Conservation (phyloP, 768 basidiomycete genomes). For the Hericium erinaceus region DNA sequence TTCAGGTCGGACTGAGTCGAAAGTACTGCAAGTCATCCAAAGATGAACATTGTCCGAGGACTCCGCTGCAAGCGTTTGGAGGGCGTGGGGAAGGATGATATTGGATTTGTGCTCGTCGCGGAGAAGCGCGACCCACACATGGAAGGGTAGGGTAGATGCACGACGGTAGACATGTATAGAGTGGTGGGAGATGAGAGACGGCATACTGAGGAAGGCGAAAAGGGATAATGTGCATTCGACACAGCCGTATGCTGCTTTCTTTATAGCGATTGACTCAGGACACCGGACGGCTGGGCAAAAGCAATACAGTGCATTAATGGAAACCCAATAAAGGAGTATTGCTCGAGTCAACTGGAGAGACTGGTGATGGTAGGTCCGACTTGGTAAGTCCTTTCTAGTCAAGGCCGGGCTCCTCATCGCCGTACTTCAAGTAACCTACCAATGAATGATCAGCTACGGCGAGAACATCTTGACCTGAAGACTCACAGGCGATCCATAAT, state of each 20-base stretch:
- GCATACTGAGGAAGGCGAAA: slow-evolving; percentile 2
- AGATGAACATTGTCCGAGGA: slow-evolving; percentile 1
- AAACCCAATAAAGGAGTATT: too few species aligned
- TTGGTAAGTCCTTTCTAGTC: too few species aligned
- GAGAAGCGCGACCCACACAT: slow-evolving; percentile 29
- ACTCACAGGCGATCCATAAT: too few species aligned
- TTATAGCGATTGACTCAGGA: not conserved
- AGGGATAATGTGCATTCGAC: not conserved
- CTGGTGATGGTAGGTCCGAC: too few species aligned
- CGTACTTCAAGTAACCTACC: too few species aligned
- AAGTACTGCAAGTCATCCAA: slow-evolving; percentile 24
- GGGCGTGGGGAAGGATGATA: slow-evolving; percentile 31
- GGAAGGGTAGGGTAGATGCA: slow-evolving; percentile 27
- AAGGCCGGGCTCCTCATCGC: too few species aligned
- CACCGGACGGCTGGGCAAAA: not conserved
- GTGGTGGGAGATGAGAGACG: not conserved
- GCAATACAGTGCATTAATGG: not conserved
- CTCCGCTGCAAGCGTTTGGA: slow-evolving; percentile 16
- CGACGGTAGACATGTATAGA: slow-evolving; percentile 17
- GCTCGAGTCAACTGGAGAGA: too few species aligned
- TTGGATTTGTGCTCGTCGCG: slow-evolving; percentile 32
- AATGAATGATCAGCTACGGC: too few species aligned
- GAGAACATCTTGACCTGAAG: too few species aligned
- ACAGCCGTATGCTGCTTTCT: not conserved
- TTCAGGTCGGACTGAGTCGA: not conserved